Percentiles rank a stretch among this genome's conserved stretches.
These are phyloP conservation scores for Salix brachista DNA, from an alignment of 345 rosid species.

Conservation along the genomic window DNA sequence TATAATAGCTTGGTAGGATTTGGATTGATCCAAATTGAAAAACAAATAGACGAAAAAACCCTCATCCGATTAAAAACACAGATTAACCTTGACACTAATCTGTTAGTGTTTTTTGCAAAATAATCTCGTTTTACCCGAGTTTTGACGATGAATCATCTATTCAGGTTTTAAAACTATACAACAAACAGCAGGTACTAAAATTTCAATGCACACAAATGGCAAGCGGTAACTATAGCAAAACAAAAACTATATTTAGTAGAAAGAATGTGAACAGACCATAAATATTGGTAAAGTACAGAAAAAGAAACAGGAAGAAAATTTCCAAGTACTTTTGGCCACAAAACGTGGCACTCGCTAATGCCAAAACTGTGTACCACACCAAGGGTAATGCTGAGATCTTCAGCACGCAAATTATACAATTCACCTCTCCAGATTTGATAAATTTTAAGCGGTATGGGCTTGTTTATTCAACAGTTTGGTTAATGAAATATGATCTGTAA, in stretches of 20 bases:
- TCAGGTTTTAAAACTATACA: too few relatives aligned
- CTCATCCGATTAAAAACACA: too few relatives aligned
- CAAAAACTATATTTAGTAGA: background rate
- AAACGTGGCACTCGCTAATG: background rate
- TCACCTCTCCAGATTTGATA: background rate
- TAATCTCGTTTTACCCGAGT: too few relatives aligned
- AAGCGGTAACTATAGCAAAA: background rate
- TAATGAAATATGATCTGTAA: background rate
- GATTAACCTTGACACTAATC: too few relatives aligned
- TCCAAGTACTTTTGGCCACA: background rate
- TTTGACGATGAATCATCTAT: too few relatives aligned
- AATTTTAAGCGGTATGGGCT: background rate
- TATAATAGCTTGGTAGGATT: too few relatives aligned
- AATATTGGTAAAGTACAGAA: too few relatives aligned
- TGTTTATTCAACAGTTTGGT: slow-evolving; percentile 7
- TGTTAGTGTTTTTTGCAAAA: too few relatives aligned
- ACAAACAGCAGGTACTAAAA: too few relatives aligned
- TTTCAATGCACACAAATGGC: background rate
- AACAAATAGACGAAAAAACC: too few relatives aligned
- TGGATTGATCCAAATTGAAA: too few relatives aligned
- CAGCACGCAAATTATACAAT: background rate
- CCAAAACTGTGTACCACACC: background rate
- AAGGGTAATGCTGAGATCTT: background rate
- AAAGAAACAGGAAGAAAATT: background rate
- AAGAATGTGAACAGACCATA: background rate